phyloP scores from a whole-genome alignment of 306 rosid species.

The Nissolia schottii region DNA sequence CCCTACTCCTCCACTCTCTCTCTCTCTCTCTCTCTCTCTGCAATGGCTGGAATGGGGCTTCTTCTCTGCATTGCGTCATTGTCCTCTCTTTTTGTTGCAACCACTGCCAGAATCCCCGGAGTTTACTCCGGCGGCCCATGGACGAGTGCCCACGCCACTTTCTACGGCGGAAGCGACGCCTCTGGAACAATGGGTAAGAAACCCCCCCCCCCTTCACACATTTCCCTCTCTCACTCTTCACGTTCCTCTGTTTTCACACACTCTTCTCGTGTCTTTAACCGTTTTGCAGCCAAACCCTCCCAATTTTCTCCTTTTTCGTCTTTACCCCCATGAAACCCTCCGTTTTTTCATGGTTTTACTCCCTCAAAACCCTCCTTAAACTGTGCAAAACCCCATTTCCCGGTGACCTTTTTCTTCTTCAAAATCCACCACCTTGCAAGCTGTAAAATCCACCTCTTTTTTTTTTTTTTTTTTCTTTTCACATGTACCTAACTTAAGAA shows the following conservation, averaged over 20 bases:
- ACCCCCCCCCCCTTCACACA: neutral
- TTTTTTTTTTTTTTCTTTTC: neutral
- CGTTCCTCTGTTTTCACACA: neutral
- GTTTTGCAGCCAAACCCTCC: neutral
- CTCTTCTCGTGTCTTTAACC: no score
- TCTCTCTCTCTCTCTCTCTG: neutral
- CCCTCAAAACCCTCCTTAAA: neutral
- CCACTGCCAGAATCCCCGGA: slow-evolving; percentile 65
- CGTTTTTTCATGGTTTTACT: neutral
- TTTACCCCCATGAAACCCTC: neutral
- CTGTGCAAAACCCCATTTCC: no score
- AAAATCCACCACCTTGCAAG: neutral
- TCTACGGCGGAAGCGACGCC: slow-evolving; percentile 89
- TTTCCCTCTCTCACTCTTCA: neutral
- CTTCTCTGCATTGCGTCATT: slow-evolving; percentile 43
- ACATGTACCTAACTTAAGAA: neutral
- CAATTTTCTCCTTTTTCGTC: neutral
- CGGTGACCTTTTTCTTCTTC: neutral
- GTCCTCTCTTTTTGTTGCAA: slow-evolving; percentile 29
- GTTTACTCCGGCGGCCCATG: slow-evolving; percentile 60
- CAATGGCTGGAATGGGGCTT: slow-evolving; percentile 34
- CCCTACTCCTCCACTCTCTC: neutral
- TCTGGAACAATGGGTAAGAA: slow-evolving; percentile 86
- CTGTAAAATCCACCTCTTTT: neutral
- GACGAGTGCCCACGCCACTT: slow-evolving; percentile 83